Percentiles rank a stretch among this genome's conserved stretches.
Conservation (phyloP, 352 stramenopile genomes). For the Globisporangium middletonii region DNA sequence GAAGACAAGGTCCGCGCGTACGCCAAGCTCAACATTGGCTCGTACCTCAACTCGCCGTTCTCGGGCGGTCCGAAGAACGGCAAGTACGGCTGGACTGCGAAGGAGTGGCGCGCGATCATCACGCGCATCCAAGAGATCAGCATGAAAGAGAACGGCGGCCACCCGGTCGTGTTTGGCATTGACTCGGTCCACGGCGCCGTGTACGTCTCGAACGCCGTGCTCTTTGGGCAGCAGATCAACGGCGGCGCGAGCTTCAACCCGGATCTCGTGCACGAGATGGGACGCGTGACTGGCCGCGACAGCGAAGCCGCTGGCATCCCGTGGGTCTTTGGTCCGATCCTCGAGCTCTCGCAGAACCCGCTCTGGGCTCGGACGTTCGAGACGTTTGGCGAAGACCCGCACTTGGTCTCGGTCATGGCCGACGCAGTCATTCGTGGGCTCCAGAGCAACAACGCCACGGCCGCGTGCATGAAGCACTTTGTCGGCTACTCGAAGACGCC, state of each 20-base stretch:
- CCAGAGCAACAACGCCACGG: slow-evolving; percentile 54
- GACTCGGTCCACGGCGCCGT: slow-evolving; percentile 90
- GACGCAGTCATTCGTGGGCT: slow-evolving; percentile 74
- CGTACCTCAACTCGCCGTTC: slow-evolving; percentile 83
- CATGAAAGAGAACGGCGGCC: slow-evolving; percentile 40
- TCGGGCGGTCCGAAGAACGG: slow-evolving; percentile 19
- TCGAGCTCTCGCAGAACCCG: slow-evolving; percentile 83
- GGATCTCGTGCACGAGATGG: slow-evolving; percentile 59
- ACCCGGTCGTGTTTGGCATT: slow-evolving; percentile 83
- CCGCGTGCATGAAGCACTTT: slow-evolving; percentile 89
- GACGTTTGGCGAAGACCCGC: slow-evolving; percentile 92
- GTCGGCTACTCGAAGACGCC: slow-evolving; percentile 85
- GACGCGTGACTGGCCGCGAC: slow-evolving; percentile 72
- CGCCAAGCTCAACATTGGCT: slow-evolving; percentile 82
- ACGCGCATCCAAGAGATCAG: slow-evolving; percentile 76
- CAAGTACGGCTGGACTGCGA: slow-evolving; percentile 32
- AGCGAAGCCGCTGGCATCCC: slow-evolving; percentile 81
- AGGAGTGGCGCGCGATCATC: slow-evolving; percentile 69
- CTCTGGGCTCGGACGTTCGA: slow-evolving; percentile 90
- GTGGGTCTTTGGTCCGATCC: slow-evolving; percentile 89
- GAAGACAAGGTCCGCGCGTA: slow-evolving; percentile 43
- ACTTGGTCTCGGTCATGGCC: slow-evolving; percentile 78
- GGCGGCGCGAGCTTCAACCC: slow-evolving; percentile 85
- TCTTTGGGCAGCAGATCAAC: slow-evolving; percentile 90
- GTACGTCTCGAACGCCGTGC: slow-evolving; percentile 70